Percentiles rank a stretch among this genome's conserved stretches.
phyloP scores from a whole-genome alignment of 176 grass and related monocot genomes.

The Elymus sibiricus region DNA sequence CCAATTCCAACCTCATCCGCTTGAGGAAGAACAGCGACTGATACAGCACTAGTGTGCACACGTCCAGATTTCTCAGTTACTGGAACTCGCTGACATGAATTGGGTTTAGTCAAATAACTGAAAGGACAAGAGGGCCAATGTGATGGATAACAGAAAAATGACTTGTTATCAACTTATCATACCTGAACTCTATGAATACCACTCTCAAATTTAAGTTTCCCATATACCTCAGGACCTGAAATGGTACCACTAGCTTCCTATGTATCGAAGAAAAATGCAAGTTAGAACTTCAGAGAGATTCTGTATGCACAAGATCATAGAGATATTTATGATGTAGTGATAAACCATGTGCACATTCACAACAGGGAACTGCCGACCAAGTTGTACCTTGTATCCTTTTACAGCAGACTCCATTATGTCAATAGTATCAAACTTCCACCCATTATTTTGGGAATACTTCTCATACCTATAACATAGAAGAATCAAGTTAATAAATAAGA shows the following conservation, averaged over 20 bases:
- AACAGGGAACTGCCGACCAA: background rate
- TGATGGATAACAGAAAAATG: background rate
- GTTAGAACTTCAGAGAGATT: constrained; percentile 5
- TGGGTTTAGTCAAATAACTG: constrained; percentile 1
- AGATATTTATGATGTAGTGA: background rate
- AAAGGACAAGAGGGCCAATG: background rate
- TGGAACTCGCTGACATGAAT: constrained; percentile 68
- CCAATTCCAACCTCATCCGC: constrained; percentile 75
- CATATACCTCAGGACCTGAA: constrained; percentile 74
- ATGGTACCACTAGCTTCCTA: constrained; percentile 98
- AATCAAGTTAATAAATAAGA: constrained; percentile 4
- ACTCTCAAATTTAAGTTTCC: constrained; percentile 90
- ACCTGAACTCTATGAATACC: constrained; percentile 99
- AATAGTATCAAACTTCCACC: constrained; percentile 94
- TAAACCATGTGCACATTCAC: background rate
- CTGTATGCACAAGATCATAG: background rate
- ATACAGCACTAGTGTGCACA: constrained; percentile 95
- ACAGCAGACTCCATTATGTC: constrained; percentile 79
- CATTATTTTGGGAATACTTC: constrained; percentile 78
- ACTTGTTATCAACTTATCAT: background rate
- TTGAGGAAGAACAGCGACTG: constrained; percentile 91
- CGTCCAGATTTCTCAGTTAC: constrained; percentile 90
- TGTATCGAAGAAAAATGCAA: background rate
- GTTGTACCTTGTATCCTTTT: constrained; percentile 89
- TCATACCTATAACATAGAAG: constrained; percentile 60